Percentiles rank a stretch among this genome's conserved stretches.
Conservation (phyloP, 2,329 filamentous ascomycete species). For the Botrytis cinerea region DNA sequence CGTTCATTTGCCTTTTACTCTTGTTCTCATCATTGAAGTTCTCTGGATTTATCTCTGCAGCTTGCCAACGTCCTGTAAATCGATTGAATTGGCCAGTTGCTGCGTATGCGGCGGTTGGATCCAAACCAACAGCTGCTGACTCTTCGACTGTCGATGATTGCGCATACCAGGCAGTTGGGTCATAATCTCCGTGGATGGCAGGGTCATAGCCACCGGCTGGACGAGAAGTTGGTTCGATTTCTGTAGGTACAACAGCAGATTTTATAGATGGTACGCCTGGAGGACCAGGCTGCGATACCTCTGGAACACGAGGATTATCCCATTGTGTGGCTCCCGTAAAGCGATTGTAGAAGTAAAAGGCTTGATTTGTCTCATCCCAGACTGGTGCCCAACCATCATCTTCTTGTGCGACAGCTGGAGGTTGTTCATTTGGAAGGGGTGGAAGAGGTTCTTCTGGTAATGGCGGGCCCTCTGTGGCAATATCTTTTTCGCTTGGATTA, state of each 20-base stretch:
- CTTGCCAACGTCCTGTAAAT: constrained; percentile 83
- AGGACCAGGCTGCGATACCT: constrained; percentile 35
- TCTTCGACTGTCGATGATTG: constrained; percentile 52
- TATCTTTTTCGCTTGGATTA: constrained; percentile 20
- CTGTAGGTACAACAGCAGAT: constrained; percentile 34
- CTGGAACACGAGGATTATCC: constrained; percentile 79
- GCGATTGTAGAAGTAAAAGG: constrained; percentile 84
- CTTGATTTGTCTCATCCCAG: constrained; percentile 69
- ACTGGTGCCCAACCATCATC: constrained; percentile 79
- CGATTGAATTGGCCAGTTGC: constrained; percentile 83
- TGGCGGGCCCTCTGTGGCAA: constrained; percentile 25
- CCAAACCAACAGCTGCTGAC: constrained; percentile 41
- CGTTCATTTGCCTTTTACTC: constrained; percentile 82
- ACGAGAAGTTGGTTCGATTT: constrained; percentile 39
- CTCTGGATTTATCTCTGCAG: constrained; percentile 65
- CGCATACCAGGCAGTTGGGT: constrained; percentile 94
- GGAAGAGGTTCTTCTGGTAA: constrained; percentile 43
- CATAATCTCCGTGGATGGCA: constrained; percentile 93
- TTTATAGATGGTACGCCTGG: constrained; percentile 40
- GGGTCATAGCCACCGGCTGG: constrained; percentile 85
- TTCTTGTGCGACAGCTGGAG: constrained; percentile 52
- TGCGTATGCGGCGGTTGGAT: constrained; percentile 58
- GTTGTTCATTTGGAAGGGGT: constrained; percentile 45
- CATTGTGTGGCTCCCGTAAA: constrained; percentile 76
- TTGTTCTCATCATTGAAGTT: constrained; percentile 86